Evolutionary conservation across 208 protist species (phyloP).

Genomic region (Crithidia brevicula): DNA sequence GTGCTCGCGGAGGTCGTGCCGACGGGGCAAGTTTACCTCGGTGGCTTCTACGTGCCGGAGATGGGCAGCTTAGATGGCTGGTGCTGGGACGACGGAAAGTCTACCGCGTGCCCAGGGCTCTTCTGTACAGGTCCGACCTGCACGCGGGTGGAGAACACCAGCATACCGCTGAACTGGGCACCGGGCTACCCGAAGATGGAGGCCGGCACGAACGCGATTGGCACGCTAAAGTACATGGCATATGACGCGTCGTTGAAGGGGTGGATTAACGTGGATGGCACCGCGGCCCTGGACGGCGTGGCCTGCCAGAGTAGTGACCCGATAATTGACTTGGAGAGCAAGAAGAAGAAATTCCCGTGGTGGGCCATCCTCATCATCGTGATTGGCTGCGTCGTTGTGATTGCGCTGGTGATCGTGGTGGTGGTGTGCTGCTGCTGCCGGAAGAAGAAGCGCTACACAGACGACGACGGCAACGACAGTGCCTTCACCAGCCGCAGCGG

Average conservation of each 20-base stretch:
- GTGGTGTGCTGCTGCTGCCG: slow-evolving; percentile 19
- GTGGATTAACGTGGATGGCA: slow-evolving; percentile 22
- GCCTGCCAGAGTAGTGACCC: slow-evolving; percentile 10
- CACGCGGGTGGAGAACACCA: background rate
- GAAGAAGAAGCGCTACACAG: slow-evolving; percentile 17
- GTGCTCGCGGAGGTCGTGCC: background rate
- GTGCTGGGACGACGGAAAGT: slow-evolving; percentile 1
- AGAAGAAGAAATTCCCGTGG: slow-evolving; percentile 14
- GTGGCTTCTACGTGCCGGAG: slow-evolving; percentile 6
- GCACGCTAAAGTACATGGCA: slow-evolving; percentile 16
- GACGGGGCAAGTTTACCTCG: slow-evolving; percentile 1
- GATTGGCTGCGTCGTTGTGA: slow-evolving; percentile 9
- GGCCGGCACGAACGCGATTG: background rate
- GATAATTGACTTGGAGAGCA: background rate
- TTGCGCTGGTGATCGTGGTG: slow-evolving; percentile 5
- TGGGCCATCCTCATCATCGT: slow-evolving; percentile 22
- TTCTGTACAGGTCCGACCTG: slow-evolving; percentile 3
- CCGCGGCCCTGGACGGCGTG: slow-evolving; percentile 16
- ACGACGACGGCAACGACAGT: slow-evolving; percentile 19
- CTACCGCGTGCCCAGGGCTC: background rate
- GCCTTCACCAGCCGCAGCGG: slow-evolving; percentile 5
- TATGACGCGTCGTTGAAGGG: slow-evolving; percentile 16
- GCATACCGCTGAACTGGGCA: slow-evolving; percentile 1
- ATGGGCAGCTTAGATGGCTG: background rate
- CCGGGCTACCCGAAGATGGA: slow-evolving; percentile 12